Base-by-base conservation (phyloP, 73 alveolate genomes). In the Tetrahymena borealis region DNA sequence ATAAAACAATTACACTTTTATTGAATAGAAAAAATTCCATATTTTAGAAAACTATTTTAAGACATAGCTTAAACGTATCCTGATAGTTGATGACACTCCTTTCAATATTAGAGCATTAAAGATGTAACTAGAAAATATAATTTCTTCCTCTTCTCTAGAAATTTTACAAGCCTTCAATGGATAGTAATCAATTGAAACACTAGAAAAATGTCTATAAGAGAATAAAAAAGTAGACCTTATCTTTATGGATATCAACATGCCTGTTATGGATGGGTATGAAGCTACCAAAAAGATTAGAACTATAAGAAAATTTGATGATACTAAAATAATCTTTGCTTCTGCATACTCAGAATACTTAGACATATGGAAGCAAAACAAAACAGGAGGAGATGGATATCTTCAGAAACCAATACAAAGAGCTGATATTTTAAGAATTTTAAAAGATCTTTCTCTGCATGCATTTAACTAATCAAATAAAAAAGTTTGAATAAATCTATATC, bases 241-340 rank as follows among this genome's bases (percentile, higher is more conserved):
- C 38, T 90, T 93, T 42, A 93, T 93, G 95, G 95, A 93, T 41
- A 85, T 93, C 1, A 93, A 93, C 79, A 93, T 93, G 95, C 95
- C 95, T 1, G 36, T 93, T 9, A 93, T 93, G 95, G 92, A 93
- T 39, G 95, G 95, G 28, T 93, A 85, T 39, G 93, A 93, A 93
- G 78, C 93, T 31, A 93, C 92, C n/a, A 93, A 90, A 41, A 38
- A 93, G 18, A 32, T 93, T 28, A 37, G 78, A 16, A 38, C 39
- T 24, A 60, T 60, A 20, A 60, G 28, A 28, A 9, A n/a, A 12
- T 60, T 18, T 20, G 85, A 60, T n/a, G 28, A 60, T 60, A 60
- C 85, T 18, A 60, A 60, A 60, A 60, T 60, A 24, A 60, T 60
- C n/a, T 60, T 60, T 60, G 85, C 85, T 20, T 24, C 85, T 6